A percentile compares a stretch with the other conserved stretches of the same genome.
Conservation (phyloP, 352 stramenopile species). For the Albugo laibachii region DNA sequence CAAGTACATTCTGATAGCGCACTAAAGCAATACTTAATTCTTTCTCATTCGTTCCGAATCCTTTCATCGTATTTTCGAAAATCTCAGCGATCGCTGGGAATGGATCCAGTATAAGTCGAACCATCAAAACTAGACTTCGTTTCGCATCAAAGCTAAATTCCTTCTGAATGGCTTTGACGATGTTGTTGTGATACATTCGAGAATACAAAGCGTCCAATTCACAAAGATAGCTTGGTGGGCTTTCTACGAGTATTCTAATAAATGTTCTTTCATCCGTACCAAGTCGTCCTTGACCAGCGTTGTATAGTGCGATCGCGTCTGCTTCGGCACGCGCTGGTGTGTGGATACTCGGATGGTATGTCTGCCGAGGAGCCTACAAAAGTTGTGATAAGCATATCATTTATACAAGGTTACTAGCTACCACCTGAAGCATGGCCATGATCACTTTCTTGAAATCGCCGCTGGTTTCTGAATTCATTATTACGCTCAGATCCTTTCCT, state of each 20-base stretch:
- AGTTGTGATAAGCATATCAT: constrained; percentile 24
- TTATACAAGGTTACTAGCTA: constrained; percentile 20
- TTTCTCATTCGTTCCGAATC: constrained; percentile 50
- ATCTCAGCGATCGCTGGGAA: constrained; percentile 33
- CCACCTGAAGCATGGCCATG: constrained; percentile 31
- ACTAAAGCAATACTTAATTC: constrained; percentile 32
- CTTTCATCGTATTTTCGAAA: constrained; percentile 61
- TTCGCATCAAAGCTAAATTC: constrained; percentile 37
- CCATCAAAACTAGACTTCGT: constrained; percentile 31
- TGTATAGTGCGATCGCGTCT: constrained; percentile 43
- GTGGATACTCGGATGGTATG: constrained; percentile 21
- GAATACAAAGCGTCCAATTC: constrained; percentile 31
- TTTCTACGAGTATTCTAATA: constrained; percentile 30
- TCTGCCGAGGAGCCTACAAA: constrained; percentile 1
- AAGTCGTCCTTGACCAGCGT: constrained; percentile 38
- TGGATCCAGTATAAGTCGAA: constrained; percentile 38
- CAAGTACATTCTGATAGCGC: constrained; percentile 58
- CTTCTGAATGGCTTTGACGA: constrained; percentile 42
- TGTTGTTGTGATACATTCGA: constrained; percentile 40
- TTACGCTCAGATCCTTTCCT: constrained; percentile 41
- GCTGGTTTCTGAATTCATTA: constrained; percentile 37
- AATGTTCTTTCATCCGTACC: constrained; percentile 48
- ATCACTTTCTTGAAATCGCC: constrained; percentile 54
- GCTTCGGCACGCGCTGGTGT: constrained; percentile 29
- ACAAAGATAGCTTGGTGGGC: constrained; percentile 29